Conservation (phyloP, 2,329 filamentous ascomycete species). For the Hyphodiscus sp. region DNA sequence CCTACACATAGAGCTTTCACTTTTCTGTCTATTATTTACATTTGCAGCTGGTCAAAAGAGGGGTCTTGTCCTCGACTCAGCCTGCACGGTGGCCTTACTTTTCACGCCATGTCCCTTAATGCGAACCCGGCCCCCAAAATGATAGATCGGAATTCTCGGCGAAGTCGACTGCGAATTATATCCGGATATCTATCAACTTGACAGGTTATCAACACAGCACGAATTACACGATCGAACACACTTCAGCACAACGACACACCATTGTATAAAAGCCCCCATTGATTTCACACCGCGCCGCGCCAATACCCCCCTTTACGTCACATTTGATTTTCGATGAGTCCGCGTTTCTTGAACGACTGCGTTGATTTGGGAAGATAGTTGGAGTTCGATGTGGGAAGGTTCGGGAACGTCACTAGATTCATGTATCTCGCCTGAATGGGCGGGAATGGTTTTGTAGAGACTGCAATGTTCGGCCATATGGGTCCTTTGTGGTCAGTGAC, state of each 20-base stretch:
- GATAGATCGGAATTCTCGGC: slow-evolving; percentile 2
- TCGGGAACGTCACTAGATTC: not conserved
- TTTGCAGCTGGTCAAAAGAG: slow-evolving; percentile 24
- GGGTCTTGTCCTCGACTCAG: slow-evolving; percentile 31
- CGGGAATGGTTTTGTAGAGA: not conserved
- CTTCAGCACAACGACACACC: slow-evolving; percentile 1
- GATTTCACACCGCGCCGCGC: slow-evolving; percentile 8
- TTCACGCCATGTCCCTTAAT: slow-evolving; percentile 2
- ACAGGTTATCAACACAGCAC: not conserved
- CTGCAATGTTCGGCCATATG: slow-evolving; percentile 16
- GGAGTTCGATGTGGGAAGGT: not conserved
- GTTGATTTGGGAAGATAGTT: not conserved
- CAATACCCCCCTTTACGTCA: slow-evolving; percentile 14
- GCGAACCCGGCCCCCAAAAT: not conserved
- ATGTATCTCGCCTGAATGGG: not conserved
- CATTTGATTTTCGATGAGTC: not conserved
- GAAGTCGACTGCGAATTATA: slow-evolving; percentile 1
- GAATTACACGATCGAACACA: not conserved
- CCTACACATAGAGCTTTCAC: slow-evolving; percentile 19
- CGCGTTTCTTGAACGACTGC: not conserved
- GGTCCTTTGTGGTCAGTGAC: slow-evolving; percentile 13
- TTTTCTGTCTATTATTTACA: slow-evolving; percentile 17
- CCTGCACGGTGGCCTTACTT: slow-evolving; percentile 10
- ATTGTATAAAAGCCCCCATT: slow-evolving; percentile 8
- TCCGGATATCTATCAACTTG: not conserved